A percentile compares a stretch with the other conserved stretches of the same genome.
These are phyloP conservation scores for Cydonia oblonga DNA, from an alignment of 331 rosid species.

Conservation along the genomic window DNA sequence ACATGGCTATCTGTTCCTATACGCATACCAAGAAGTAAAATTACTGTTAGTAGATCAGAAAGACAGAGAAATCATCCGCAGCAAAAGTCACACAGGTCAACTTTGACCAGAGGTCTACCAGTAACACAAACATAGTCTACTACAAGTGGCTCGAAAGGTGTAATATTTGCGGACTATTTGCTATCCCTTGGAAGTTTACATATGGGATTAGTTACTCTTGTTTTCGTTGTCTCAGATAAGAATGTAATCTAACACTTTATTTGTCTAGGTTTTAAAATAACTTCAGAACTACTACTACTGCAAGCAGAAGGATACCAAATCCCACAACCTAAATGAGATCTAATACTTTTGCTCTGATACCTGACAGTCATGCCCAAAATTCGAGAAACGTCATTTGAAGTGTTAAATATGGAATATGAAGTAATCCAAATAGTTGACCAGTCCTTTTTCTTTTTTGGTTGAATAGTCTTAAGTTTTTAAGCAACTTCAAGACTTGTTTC, in stretches of 20 bases:
- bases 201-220: too few species aligned
- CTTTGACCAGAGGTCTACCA: neutral
- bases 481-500: neutral
- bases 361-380: neutral
- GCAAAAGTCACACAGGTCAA: neutral
- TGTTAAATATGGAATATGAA: neutral
- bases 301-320: neutral
- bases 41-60: neutral
- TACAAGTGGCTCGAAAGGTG: too few species aligned
- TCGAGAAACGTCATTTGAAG: neutral
- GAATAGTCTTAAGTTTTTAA: neutral
- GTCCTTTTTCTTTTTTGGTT: too few species aligned
- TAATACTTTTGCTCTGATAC: neutral
- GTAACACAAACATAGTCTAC: neutral
- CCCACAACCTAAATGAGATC: neutral
- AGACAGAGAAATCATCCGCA: neutral
- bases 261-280: neutral
- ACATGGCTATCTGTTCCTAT: too few species aligned
- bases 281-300: neutral
- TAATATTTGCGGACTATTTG: too few species aligned
- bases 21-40: too few species aligned
- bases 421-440: neutral
- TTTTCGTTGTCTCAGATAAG: neutral
- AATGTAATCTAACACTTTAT: neutral
- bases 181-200: too few species aligned